Base-by-base conservation (phyloP, 2,329 filamentous ascomycete species). In the Drechslerella coelobrocha region DNA sequence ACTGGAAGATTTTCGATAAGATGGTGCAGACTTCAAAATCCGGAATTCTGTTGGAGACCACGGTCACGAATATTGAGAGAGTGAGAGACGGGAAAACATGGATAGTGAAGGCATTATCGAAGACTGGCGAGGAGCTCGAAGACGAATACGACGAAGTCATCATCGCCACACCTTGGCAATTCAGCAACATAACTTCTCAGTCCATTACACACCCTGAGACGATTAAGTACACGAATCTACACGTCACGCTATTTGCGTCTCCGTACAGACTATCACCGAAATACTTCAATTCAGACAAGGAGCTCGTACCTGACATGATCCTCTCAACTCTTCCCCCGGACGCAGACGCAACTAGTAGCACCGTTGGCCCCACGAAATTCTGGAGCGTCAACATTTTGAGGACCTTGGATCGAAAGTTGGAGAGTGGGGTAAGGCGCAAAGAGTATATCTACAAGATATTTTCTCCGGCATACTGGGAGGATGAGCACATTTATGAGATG, bases 1-100 rank as follows among this genome's bases (percentile, higher is more conserved):
- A 97, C 78, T 97, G 92, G 92, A 87, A 86, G 75, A 96, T 99
- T 60, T 99, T 99, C 77, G 84, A 88, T n/a, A 81, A 83, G 47
- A 95, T 97, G 89, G 81, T 93, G 0, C 82, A 84, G 37, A 80
- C 82, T 0, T 88, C 90, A 0, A 80, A 83, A 2, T 87, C 89
- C 0, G 79, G 81, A 0, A 73, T 92, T 3, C 80, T 81, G 39
- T 81, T 90, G 23, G 89, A 92, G 75, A 89, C 88, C 0, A 82
- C 85, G 0, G 88, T 97, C 0, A 82, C 83, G 0, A 81, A 81
- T 2, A 85, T 96, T 53, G 78, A 80, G 0, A 79, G 81, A 17
- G 80, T 81, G 7, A 79, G 81, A 8, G 78, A 76, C n/a, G 80
- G 77, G 66, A 79, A 76, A 68, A 79, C 79, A 9, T 78, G 75